Base-by-base conservation (phyloP, 306 rosid genomes). In the Dicorynia guianensis region DNA sequence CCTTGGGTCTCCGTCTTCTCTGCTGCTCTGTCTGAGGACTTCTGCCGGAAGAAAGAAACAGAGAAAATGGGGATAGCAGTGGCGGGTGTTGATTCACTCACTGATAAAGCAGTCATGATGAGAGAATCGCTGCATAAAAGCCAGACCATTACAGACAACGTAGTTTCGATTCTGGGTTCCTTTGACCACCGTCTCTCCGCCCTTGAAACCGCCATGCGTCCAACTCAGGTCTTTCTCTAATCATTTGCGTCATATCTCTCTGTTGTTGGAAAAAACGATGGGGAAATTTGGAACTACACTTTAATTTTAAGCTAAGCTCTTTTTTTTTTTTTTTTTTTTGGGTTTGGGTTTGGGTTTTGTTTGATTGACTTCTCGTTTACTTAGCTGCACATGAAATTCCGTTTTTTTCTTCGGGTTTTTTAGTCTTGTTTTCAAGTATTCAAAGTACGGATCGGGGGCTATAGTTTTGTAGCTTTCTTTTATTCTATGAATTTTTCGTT, bases 141-240 rank as follows among this genome's bases (percentile, higher is more conserved):
- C 84, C 97, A 95, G 52, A 90, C 91, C 19, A 95, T 95, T 63
- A 87, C 97, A 0, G 99, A 92, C 72, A 87, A 83, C 71, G 99
- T 95, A 5, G 99, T 95, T 57, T 44, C 99, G 44, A 89, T 92
- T 61, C 97, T 92, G 0, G 97, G 98, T 17, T 95, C 97, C 82
- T 95, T 95, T 49, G 98, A 95, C 72, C 97, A 95, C 84, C 98
- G 98, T 71, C 97, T 95, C 79, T 90, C 98, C 3, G 97, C 93
- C 71, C 97, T 95, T 20, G 98, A 95, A 80, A 87, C 91, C 78
- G 98, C 98, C 87, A 95, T 95, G 98, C 95, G 98, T 18, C 98
- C 98, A 7, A 95, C 98, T 80, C 98, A 95, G 98, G 98, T 87
- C 4, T 6, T 14, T 13, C 34, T 50, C 13, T 25, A 15, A 14